Base-by-base conservation (phyloP, 805 yeast species). In the Komagataella phaffii region DNA sequence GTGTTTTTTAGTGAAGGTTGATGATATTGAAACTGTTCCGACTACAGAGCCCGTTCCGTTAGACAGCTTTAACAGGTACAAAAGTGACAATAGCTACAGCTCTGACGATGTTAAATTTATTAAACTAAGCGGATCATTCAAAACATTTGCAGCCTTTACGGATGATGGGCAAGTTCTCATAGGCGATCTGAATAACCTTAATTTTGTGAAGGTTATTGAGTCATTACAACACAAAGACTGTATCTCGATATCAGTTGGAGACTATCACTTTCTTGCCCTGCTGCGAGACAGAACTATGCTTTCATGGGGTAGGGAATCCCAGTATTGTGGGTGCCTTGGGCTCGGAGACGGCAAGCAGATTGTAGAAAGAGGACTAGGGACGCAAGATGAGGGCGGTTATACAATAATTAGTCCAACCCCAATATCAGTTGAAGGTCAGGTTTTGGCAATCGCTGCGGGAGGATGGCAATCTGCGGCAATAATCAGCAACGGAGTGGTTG, bases 391-490 rank as follows among this genome's bases (percentile, higher is more conserved):
- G 10, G 58, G 54, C 3, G 55, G 50, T 10, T 17, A 18, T 6
- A 19, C 46, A 18, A 6, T 44, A 4, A 52, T 58, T 2, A 67
- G 61, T 24, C 88, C 88, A 2, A 64, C 68, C 1, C 59, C 59
- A 48, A 65, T 77, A 5, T 56, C 64, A 2, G 52, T 69, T 1
- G 63, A 65, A 3, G 78, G 78, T 3, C 65, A 67, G 36, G 79
- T 83, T 60, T 63, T 83, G 18, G 80, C 81, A 0, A 74, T 84
- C 40, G 75, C 85, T 1, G 88, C 90, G 6, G 82, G 81, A 14
- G 95, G 93, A 1, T 85, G 91, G 91, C 93, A 85, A 53, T 76
- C 88, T 5, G 80, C 82, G 47, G 89, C 88, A 1, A 67, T 85
- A 50, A 68, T 79, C 14, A 58, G 59, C 10, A 19, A 23, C n/a